A percentile compares a stretch with the other conserved stretches of the same genome.
Evolutionary conservation across 2,329 filamentous ascomycete genomes (phyloP).

Genomic region (Cryphonectria nitschkei): DNA sequence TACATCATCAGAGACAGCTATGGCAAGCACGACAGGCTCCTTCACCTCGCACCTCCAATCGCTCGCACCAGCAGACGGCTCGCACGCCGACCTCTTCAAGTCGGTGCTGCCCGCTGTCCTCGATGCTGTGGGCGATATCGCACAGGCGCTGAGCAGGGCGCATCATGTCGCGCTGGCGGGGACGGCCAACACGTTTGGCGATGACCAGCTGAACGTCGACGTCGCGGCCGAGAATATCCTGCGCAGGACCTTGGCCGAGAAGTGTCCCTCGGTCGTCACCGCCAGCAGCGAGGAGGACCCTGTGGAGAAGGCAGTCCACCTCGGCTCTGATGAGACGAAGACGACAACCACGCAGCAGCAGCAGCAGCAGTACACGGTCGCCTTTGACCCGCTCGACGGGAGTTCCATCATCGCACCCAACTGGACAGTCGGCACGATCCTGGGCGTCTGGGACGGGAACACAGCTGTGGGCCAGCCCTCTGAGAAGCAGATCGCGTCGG

Average conservation of each 20-base stretch:
- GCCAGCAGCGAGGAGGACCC: constrained; percentile 67
- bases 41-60: constrained; percentile 31
- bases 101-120: constrained; percentile 56
- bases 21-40: constrained; percentile 1
- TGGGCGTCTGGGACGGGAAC: constrained; percentile 60
- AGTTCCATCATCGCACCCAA: constrained; percentile 63
- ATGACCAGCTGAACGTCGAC: constrained; percentile 63
- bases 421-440: constrained; percentile 62
- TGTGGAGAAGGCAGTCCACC: constrained; percentile 45
- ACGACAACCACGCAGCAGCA: neutral
- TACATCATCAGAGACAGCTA: neutral
- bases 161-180: constrained; percentile 52
- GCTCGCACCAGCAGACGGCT: constrained; percentile 32
- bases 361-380: constrained; percentile 57
- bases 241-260: constrained; percentile 45
- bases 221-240: constrained; percentile 54
- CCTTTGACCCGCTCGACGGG: constrained; percentile 67
- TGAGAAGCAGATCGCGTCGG: constrained; percentile 49
- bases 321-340: neutral
- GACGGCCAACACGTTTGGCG: constrained; percentile 60
- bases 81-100: constrained; percentile 41
- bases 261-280: constrained; percentile 50
- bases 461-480: constrained; percentile 49
- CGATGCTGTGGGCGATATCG: constrained; percentile 48
- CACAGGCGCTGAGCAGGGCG: constrained; percentile 46